Evolutionary conservation across 208 protist genomes (phyloP).

Genomic region (Jaenimonas drosophilae): DNA sequence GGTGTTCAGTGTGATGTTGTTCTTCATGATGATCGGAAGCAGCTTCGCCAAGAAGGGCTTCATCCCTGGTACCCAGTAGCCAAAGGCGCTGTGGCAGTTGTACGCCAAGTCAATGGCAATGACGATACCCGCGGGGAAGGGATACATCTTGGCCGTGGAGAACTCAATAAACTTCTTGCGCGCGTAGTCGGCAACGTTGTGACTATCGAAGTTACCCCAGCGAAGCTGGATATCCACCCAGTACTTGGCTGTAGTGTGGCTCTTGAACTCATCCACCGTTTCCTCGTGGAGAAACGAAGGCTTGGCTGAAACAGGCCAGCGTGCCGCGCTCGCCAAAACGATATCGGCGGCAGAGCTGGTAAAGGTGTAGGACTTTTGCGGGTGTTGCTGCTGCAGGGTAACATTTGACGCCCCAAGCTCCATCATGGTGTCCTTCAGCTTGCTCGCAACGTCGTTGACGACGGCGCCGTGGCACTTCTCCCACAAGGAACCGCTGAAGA

Average conservation of each 20-base stretch:
- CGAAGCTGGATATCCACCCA: conserved; percentile 99
- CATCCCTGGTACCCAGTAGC: conserved; percentile 97
- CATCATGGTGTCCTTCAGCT: conserved; percentile 97
- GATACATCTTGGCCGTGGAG: conserved; percentile 98
- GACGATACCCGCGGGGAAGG: conserved; percentile 97
- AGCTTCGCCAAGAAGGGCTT: conserved; percentile 97
- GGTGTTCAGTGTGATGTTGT: conserved; percentile 99
- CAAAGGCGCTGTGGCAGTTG: conserved; percentile 97
- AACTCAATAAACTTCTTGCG: conserved; percentile 99
- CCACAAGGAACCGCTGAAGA: conserved; percentile 99
- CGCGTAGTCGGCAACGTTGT: conserved; percentile 99
- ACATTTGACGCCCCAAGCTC: conserved; percentile 98
- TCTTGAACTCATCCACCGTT: conserved; percentile 53
- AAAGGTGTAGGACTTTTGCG: conserved; percentile 90
- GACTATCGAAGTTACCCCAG: conserved; percentile 99
- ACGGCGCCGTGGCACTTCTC: conserved; percentile 99
- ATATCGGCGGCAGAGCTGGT: conserved; percentile 94
- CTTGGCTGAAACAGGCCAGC: conserved; percentile 90
- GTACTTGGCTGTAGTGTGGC: conserved; percentile 94
- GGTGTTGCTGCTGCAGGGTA: conserved; percentile 97
- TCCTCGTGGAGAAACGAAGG: conserved; percentile 78
- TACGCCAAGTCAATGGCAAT: conserved; percentile 99
- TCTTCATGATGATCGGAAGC: conserved; percentile 99
- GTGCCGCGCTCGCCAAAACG: conserved; percentile 94
- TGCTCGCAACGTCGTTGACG: conserved; percentile 98